phyloP scores from a whole-genome alignment of 257 asterid species.

The Prunella vulgaris region DNA sequence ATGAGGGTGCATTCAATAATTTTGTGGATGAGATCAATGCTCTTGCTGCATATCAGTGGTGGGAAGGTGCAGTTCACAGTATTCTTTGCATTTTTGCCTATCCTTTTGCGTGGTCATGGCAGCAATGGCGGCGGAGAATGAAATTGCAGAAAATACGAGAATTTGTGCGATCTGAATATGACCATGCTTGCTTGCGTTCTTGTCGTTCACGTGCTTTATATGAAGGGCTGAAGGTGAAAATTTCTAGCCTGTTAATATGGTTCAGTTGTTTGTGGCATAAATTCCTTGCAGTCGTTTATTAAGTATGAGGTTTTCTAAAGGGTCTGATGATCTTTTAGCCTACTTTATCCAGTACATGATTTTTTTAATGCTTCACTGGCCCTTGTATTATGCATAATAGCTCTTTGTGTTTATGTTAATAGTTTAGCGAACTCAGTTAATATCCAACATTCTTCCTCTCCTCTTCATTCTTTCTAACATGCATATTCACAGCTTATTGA shows the following conservation, averaged over 20 bases:
- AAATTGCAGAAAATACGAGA: slow-evolving; percentile 89
- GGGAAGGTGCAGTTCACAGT: slow-evolving; percentile 95
- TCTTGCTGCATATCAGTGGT: slow-evolving; percentile 95
- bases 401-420: background rate
- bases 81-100: slow-evolving; percentile 78
- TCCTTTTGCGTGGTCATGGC: slow-evolving; percentile 99
- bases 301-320: background rate
- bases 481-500: background rate
- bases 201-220: slow-evolving; percentile 99
- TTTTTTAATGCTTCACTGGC: background rate
- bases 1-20: slow-evolving; percentile 81
- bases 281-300: background rate
- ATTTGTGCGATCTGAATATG: slow-evolving; percentile 95
- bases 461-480: background rate
- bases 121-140: slow-evolving; percentile 92
- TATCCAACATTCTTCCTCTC: background rate
- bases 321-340: background rate
- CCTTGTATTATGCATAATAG: background rate
- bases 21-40: slow-evolving; percentile 93
- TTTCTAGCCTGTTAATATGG: slow-evolving; percentile 6
- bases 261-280: background rate
- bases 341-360: background rate
- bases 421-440: background rate
- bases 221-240: slow-evolving; percentile 90
- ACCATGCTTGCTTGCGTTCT: slow-evolving; percentile 98